These are phyloP conservation scores for Hanseniaspora nectarophila DNA, from an alignment of 805 yeast genomes.

Conservation along the genomic window DNA sequence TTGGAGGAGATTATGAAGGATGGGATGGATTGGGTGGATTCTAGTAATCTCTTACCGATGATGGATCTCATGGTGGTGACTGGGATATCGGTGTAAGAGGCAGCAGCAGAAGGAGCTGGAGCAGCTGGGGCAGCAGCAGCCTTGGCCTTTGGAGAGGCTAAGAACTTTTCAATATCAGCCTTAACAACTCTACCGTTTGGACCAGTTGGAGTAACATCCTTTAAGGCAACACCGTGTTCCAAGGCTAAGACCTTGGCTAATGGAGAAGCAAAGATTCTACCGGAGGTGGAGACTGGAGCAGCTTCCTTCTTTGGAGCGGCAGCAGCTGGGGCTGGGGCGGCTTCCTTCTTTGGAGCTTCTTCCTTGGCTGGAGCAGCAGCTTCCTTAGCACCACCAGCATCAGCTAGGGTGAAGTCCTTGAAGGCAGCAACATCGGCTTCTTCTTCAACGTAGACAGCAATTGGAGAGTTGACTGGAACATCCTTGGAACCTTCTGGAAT, in stretches of 20 bases:
- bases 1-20: conserved; percentile 83
- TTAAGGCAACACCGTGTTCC: conserved; percentile 80
- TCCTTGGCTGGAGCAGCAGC: conserved; percentile 2
- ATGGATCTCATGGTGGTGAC: conserved; percentile 86
- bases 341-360: conserved; percentile 33
- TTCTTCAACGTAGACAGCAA: conserved; percentile 92
- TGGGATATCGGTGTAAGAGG: conserved; percentile 69
- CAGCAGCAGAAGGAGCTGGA: conserved; percentile 39
- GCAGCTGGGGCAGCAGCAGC: conserved; percentile 38
- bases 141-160: conserved; percentile 35
- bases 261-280: conserved; percentile 84
- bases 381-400: conserved; percentile 28
- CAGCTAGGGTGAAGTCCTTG: conserved; percentile 75
- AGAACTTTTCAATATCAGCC: conserved; percentile 70
- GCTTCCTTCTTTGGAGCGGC: conserved; percentile 22
- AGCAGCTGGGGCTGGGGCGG: conserved; percentile 23
- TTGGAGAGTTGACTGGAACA: conserved; percentile 86
- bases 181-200: conserved; percentile 91
- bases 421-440: conserved; percentile 76
- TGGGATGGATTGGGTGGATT: conserved; percentile 80
- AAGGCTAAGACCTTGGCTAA: conserved; percentile 85
- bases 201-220: conserved; percentile 80
- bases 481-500: conserved; percentile 79
- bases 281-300: conserved; percentile 32
- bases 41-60: conserved; percentile 76